A percentile compares a stretch with the other conserved stretches of the same genome.
These are phyloP conservation scores for Irpex sp. DNA, from an alignment of 1,284 basidiomycete genomes.

Conservation along the genomic window DNA sequence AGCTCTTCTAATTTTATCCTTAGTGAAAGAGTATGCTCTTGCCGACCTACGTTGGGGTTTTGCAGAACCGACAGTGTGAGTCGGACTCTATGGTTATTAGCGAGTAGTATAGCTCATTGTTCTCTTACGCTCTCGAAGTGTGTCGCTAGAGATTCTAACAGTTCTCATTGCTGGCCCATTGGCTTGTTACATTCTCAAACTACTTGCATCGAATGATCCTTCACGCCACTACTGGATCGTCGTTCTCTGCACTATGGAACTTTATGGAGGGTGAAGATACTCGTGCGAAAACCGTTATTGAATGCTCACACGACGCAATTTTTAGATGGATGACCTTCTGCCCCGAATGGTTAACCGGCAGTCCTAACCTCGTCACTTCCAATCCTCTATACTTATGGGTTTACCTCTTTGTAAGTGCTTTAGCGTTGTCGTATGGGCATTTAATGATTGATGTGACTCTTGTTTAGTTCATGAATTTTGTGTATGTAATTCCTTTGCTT, in stretches of 20 bases:
- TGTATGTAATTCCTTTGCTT: conserved; percentile 43
- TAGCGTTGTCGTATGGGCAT: not conserved
- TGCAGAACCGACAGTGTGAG: conserved; percentile 56
- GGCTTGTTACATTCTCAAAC: conserved; percentile 65
- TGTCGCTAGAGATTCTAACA: conserved; percentile 78
- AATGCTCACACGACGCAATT: not conserved
- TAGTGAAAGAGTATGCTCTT: conserved; percentile 65
- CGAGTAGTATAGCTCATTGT: no score
- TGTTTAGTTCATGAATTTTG: conserved; percentile 70
- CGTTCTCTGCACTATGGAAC: conserved; percentile 68
- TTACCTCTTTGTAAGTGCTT: conserved; percentile 38
- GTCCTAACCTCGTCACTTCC: conserved; percentile 64
- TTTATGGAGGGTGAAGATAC: conserved; percentile 66
- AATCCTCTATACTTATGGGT: conserved; percentile 52
- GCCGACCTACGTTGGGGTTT: conserved; percentile 80
- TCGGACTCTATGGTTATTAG: not conserved
- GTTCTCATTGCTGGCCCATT: conserved; percentile 74
- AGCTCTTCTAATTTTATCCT: not conserved
- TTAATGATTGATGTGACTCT: conserved; percentile 8
- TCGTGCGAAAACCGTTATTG: not conserved
- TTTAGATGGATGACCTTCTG: conserved; percentile 80
- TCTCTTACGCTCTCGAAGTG: no score
- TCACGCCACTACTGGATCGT: conserved; percentile 79
- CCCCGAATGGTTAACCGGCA: conserved; percentile 80
- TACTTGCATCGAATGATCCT: conserved; percentile 59